Base-by-base conservation (phyloP, 805 yeast genomes). In the Zygoascus bituminiphila region DNA sequence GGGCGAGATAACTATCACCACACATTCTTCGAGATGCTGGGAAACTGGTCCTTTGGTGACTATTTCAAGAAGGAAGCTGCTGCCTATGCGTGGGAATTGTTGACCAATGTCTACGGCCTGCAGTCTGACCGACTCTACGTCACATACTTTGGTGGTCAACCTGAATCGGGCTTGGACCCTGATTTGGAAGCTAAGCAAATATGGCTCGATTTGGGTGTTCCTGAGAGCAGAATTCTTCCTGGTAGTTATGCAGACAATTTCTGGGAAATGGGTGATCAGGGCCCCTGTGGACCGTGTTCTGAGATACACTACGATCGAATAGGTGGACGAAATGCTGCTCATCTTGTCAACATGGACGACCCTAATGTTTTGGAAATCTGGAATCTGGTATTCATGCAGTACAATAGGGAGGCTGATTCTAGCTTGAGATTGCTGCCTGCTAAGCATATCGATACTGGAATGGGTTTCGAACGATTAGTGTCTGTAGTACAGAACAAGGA, bases 231-330 rank as follows among this genome's bases (percentile, higher is more conserved):
- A 65, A 91, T 93, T 58, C 73, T 93, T 57, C 95, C 96, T 19
- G 99, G 99, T 50, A 72, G 81, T 57, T 85, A 82, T 47, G 73
- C 81, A 63, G 99, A 93, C 67, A 93, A 93, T 71, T 93, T 93
- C 70, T 93, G 99, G 99, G 99, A 93, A 74, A 93, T 93, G 99
- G 99, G 99, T 61, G 99, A 94, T 64, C 98, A 91, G 73, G 99
- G 99, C 57, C 99, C 99, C 44, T 93, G 99, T 74, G 99, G 99
- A 54, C 99, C 99, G 46, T 94, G 98, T 72, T 84, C 95, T 21
- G 99, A 93, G 70, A 78, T 93, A 58, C 99, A 93, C 69, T 93
- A 88, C 67, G 99, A 93, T 69, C 82, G 98, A 71, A 88, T 93
- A 56, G 98, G 98, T 56, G 97, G 98, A 51, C 83, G 99, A 74